A percentile compares a stretch with the other conserved stretches of the same genome.
phyloP scores from a whole-genome alignment of 345 rosid species.

The Schrenkiella parvula region DNA sequence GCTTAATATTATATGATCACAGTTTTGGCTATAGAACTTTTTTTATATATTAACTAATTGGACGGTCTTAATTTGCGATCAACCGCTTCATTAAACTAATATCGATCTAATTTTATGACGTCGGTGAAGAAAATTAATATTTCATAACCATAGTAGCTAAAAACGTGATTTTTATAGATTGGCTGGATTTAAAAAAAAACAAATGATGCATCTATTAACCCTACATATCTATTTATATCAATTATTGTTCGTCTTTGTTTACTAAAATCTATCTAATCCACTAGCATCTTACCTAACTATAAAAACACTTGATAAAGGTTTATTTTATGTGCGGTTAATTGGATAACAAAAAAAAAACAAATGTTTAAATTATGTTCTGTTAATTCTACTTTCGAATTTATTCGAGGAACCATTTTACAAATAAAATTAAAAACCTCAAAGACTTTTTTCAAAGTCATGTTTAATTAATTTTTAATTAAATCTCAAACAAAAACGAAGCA shows the following conservation, averaged over 20 bases:
- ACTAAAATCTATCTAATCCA: constrained; percentile 18
- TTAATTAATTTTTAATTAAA: neutral
- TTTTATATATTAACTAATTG: constrained; percentile 17
- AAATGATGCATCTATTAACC: neutral
- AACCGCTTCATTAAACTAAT: constrained; percentile 17
- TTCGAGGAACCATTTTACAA: neutral
- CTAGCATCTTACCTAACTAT: constrained; percentile 25
- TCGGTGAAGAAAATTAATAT: neutral
- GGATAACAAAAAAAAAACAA: neutral
- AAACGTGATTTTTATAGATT: constrained; percentile 16
- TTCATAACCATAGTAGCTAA: neutral
- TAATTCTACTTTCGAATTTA: neutral
- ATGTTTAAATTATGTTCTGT: neutral
- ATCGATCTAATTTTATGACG: constrained; percentile 18
- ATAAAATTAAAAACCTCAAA: neutral
- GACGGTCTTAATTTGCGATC: constrained; percentile 25
- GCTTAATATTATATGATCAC: constrained; percentile 27
- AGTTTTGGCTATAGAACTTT: neutral
- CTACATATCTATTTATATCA: neutral
- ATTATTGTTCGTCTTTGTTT: constrained; percentile 25
- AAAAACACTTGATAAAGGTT: neutral
- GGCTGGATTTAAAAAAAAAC: neutral
- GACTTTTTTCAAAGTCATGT: neutral
- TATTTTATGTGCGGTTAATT: neutral
- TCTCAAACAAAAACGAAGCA: neutral